These are phyloP conservation scores for Apiospora koreana DNA, from an alignment of 2,329 filamentous ascomycete species.

Conservation along the genomic window DNA sequence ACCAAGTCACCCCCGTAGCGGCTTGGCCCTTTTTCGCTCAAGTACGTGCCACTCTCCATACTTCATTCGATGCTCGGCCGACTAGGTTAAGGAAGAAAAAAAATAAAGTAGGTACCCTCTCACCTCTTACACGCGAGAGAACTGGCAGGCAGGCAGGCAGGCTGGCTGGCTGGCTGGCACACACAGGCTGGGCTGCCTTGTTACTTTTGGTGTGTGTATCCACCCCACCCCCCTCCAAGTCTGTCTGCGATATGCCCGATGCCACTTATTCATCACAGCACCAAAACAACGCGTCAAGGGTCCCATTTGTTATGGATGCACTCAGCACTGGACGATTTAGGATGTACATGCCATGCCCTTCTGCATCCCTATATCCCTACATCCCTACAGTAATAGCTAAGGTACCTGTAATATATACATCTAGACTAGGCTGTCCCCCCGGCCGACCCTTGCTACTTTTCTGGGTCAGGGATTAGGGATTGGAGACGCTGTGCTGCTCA, in stretches of 20 bases:
- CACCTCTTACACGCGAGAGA: neutral
- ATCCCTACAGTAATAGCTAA: no score
- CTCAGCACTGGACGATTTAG: neutral
- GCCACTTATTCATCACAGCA: constrained; percentile 1
- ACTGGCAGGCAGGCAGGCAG: no score
- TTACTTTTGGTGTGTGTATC: neutral
- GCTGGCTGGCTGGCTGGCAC: neutral
- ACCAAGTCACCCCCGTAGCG: neutral
- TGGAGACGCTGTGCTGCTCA: neutral
- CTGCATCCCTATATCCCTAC: neutral
- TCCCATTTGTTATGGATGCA: neutral
- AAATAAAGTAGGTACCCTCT: neutral
- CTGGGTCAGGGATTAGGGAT: neutral
- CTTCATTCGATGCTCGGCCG: neutral
- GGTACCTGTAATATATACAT: neutral
- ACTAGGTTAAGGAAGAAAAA: no score
- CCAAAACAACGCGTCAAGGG: neutral
- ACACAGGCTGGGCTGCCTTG: neutral
- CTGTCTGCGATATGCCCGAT: neutral
- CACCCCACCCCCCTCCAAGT: neutral
- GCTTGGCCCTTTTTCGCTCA: neutral
- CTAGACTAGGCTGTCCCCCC: neutral
- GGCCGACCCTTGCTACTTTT: neutral
- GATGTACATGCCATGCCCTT: neutral
- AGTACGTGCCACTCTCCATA: no score